Evolutionary conservation across 306 rosid species (phyloP), one percentile per base, ranked within the genome.

Genomic region (Rosa multiflora): DNA sequence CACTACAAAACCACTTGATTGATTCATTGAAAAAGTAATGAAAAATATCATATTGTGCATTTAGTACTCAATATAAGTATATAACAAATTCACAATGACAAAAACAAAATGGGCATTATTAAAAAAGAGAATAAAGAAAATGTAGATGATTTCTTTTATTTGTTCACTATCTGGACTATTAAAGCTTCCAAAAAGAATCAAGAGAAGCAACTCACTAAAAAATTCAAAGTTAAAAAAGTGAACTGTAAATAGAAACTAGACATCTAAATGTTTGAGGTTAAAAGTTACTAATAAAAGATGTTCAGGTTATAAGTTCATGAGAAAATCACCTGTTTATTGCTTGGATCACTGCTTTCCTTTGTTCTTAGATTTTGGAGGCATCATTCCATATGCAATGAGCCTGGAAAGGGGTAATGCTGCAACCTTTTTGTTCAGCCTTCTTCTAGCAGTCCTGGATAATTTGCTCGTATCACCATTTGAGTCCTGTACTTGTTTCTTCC

Each of bases 361-460:
- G 44, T 29, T 86, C 84, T 86, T 89, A 8, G 90, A 74, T 80
- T 88, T 90, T 8, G 89, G 73, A 47, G 88, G 52, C 64, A 78
- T 70, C 80, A 80, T 81, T 78, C 88, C 90, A 66, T 91, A 90
- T 48, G 91, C 89, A 80, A 40, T 32, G 63, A 80, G 91, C 82
- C 98, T 90, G 0, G 70, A 8, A 6, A 73, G 68, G 11, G 90
- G 35, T 64, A 83, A 75, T 82, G 90, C 88, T 73, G 71, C 29
- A 8, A n/a, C 48, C 71, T 67, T 39, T 18, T 39, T 53, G 1
- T 56, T 73, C 47, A 11, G 77, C 86, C 71, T 93, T 82, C 98
- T 90, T 86, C 84, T 88, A 49, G 92, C 90, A 67, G 83, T 85
- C 86, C 92, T 82, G 9, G 97, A 94, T 76, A 86, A 40, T 63